Conservation (phyloP, 1,139 yeast species). For the Geotrichum candidum region DNA sequence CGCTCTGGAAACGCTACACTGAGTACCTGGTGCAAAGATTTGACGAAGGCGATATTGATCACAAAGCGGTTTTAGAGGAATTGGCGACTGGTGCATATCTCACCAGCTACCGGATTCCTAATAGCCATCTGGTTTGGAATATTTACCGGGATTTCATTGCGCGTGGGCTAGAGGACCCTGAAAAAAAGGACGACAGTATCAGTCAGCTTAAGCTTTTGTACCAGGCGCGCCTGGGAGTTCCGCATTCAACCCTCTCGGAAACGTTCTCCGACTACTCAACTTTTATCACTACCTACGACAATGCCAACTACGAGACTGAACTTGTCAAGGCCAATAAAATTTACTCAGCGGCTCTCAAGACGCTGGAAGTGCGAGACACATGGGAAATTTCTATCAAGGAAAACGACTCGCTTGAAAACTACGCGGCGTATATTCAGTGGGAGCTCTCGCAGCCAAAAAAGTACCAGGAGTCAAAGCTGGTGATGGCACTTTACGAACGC, state of each 20-base stretch:
- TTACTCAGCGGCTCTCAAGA: constrained; percentile 33
- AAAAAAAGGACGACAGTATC: constrained; percentile 17
- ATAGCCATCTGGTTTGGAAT: constrained; percentile 39
- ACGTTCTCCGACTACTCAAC: constrained; percentile 43
- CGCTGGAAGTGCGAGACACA: constrained; percentile 20
- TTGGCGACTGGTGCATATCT: constrained; percentile 26
- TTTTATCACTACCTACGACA: constrained; percentile 37
- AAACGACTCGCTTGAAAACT: constrained; percentile 21
- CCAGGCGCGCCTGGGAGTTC: constrained; percentile 38
- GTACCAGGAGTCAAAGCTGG: constrained; percentile 14
- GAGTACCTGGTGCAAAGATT: constrained; percentile 20
- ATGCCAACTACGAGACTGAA: constrained; percentile 37
- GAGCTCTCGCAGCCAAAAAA: constrained; percentile 25
- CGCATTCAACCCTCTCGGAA: constrained; percentile 42
- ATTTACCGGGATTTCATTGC: constrained; percentile 23
- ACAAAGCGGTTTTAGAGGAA: constrained; percentile 9
- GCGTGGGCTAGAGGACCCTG: constrained; percentile 12
- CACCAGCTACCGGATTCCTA: constrained; percentile 37
- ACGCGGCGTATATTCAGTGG: constrained; percentile 33
- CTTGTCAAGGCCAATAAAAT: constrained; percentile 41
- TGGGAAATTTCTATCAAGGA: constrained; percentile 24
- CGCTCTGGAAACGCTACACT: constrained; percentile 25
- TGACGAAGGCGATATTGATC: constrained; percentile 10
- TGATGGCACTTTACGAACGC: constrained; percentile 27
- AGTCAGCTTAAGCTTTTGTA: constrained; percentile 31